Conservation (phyloP, 1,139 yeast genomes). For the Suhomyces wounanorum region DNA sequence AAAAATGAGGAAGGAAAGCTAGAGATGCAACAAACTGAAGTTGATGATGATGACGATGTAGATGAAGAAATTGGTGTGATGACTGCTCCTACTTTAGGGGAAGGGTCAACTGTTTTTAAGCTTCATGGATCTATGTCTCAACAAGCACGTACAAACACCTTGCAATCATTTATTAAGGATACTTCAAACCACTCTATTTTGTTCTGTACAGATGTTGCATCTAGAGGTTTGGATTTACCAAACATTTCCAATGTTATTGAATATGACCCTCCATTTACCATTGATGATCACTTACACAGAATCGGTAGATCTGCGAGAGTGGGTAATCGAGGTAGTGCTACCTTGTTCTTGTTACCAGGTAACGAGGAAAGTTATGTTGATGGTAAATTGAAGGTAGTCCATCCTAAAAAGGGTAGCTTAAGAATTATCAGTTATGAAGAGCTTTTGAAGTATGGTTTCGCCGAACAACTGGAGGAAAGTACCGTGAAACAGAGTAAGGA, state of each 20-base stretch:
- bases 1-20: conserved; percentile 29
- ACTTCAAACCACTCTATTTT: conserved; percentile 59
- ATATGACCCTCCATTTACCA: conserved; percentile 68
- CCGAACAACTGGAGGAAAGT: conserved; percentile 24
- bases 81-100: conserved; percentile 56
- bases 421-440: conserved; percentile 51
- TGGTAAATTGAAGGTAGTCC: conserved; percentile 49
- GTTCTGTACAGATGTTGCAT: conserved; percentile 80
- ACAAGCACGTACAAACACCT: conserved; percentile 74
- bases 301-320: conserved; percentile 78
- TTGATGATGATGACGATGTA: conserved; percentile 19
- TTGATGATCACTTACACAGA: conserved; percentile 73
- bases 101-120: conserved; percentile 59
- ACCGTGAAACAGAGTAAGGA: conserved; percentile 18
- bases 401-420: conserved; percentile 55
- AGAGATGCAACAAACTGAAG: conserved; percentile 20
- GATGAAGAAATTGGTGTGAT: conserved; percentile 43
- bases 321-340: conserved; percentile 64
- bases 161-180: conserved; percentile 59
- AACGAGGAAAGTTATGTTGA: conserved; percentile 83
- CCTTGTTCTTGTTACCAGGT: conserved; percentile 82
- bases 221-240: conserved; percentile 73
- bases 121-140: conserved; percentile 91
- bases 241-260: conserved; percentile 65
- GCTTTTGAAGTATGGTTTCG: conserved; percentile 62